Percentiles rank a stretch among this genome's conserved stretches.
Evolutionary conservation across 768 basidiomycete species (phyloP).

Genomic region (Piloderma croceum): DNA sequence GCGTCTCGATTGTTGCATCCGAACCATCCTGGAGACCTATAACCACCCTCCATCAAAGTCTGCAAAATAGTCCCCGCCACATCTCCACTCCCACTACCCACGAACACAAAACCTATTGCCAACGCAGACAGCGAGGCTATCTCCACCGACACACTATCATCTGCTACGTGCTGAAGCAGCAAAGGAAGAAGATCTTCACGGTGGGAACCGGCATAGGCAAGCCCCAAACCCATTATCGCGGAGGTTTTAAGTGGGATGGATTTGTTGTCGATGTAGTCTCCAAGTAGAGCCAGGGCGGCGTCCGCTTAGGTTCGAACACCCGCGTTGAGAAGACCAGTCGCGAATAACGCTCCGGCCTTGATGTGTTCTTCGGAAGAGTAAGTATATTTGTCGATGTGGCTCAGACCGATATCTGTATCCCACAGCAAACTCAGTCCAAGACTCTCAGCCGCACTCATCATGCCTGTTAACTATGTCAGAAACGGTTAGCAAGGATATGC

Average conservation of each 20-base stretch:
- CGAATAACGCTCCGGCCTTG: constrained; percentile 94
- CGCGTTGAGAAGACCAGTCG: constrained; percentile 87
- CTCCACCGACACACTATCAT: constrained; percentile 83
- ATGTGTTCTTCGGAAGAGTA: constrained; percentile 95
- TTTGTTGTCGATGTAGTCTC: constrained; percentile 85
- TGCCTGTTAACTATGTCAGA: constrained; percentile 47
- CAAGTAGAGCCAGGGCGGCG: constrained; percentile 83
- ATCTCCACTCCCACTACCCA: constrained; percentile 92
- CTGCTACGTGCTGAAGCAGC: constrained; percentile 77
- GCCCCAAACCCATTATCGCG: constrained; percentile 87
- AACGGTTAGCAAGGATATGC: neutral
- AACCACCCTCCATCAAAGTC: constrained; percentile 81
- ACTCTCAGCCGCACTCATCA: constrained; percentile 95
- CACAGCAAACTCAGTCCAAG: constrained; percentile 90
- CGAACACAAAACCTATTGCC: constrained; percentile 90
- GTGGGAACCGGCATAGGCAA: constrained; percentile 93
- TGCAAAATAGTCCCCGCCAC: constrained; percentile 85
- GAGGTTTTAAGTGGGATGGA: constrained; percentile 78
- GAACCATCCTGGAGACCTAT: constrained; percentile 90
- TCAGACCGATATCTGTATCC: constrained; percentile 93
- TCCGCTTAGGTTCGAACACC: constrained; percentile 91
- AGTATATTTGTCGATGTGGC: constrained; percentile 95
- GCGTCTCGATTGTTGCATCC: constrained; percentile 88
- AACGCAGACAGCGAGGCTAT: constrained; percentile 81
- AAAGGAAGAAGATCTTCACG: constrained; percentile 75